Percentiles rank a stretch among this genome's conserved stretches.
Evolutionary conservation across 306 rosid genomes (phyloP).

Genomic region (Inga laurina): DNA sequence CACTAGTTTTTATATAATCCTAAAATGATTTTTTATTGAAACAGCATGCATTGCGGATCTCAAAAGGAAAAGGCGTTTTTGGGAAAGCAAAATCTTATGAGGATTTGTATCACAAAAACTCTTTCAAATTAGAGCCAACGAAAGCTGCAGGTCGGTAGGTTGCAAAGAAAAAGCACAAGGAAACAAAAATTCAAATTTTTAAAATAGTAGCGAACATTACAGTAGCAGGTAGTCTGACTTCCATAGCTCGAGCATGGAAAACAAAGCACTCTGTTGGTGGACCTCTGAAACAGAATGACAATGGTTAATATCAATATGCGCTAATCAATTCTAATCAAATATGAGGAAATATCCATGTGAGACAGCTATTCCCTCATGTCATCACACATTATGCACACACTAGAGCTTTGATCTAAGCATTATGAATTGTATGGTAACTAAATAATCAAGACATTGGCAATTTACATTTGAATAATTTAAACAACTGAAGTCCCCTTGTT

Average conservation of each 20-base stretch:
- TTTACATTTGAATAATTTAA: background rate
- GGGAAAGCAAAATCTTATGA: background rate
- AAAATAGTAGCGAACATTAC: constrained; percentile 44
- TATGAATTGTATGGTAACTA: constrained; percentile 18
- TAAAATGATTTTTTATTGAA: background rate
- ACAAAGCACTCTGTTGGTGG: constrained; percentile 95
- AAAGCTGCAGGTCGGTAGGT: constrained; percentile 17
- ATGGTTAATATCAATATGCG: constrained; percentile 30
- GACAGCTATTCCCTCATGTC: constrained; percentile 9
- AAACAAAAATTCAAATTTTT: background rate
- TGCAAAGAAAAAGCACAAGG: background rate
- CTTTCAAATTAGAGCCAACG: background rate
- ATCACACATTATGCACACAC: constrained; percentile 9
- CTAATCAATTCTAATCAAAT: background rate
- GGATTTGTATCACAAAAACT: background rate
- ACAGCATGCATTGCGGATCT: background rate
- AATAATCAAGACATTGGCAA: background rate
- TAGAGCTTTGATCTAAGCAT: constrained; percentile 17
- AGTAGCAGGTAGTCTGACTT: constrained; percentile 58
- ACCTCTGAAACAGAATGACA: constrained; percentile 69
- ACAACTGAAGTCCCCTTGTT: background rate
- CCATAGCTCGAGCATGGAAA: constrained; percentile 86
- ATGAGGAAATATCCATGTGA: background rate
- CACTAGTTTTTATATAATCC: background rate
- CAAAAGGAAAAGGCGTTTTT: background rate